phyloP scores from a whole-genome alignment of 1,139 yeast species.

The Geotrichum phurueaensis region DNA sequence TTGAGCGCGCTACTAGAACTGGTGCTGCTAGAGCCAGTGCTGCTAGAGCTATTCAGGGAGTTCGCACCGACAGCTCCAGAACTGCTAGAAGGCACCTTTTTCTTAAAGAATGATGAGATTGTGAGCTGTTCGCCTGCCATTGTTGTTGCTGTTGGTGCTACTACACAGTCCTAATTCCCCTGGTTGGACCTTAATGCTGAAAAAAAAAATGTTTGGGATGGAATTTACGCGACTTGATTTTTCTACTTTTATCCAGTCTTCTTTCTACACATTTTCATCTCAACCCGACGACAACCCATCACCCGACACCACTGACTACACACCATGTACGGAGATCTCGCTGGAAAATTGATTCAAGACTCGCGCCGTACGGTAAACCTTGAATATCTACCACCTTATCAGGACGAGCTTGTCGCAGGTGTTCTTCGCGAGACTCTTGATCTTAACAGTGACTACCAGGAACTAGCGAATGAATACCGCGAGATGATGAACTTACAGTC shows the following conservation, averaged over 20 bases:
- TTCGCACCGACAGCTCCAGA: not conserved
- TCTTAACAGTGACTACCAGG: conserved; percentile 46
- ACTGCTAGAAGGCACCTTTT: not conserved
- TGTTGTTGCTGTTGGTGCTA: not conserved
- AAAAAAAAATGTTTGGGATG: not conserved
- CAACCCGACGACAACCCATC: not conserved
- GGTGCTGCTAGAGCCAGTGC: not conserved
- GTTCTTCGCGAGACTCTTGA: conserved; percentile 44
- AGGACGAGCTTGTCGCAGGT: conserved; percentile 66
- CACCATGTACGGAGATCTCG: conserved; percentile 85
- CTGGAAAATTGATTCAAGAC: conserved; percentile 73
- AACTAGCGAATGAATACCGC: conserved; percentile 34
- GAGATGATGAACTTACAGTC: conserved; percentile 19
- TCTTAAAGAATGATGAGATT: not conserved
- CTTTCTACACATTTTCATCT: not conserved
- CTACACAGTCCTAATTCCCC: not conserved
- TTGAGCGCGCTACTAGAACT: not conserved
- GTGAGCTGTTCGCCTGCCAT: not conserved
- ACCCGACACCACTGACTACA: not conserved
- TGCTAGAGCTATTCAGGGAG: not conserved
- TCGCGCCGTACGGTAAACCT: conserved; percentile 72
- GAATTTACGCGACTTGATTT: not conserved
- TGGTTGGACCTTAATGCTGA: not conserved
- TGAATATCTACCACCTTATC: conserved; percentile 65
- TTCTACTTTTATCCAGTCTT: not conserved